These are phyloP conservation scores for Penicillium sp. DNA, from an alignment of 2,329 filamentous ascomycete genomes.

Conservation along the genomic window DNA sequence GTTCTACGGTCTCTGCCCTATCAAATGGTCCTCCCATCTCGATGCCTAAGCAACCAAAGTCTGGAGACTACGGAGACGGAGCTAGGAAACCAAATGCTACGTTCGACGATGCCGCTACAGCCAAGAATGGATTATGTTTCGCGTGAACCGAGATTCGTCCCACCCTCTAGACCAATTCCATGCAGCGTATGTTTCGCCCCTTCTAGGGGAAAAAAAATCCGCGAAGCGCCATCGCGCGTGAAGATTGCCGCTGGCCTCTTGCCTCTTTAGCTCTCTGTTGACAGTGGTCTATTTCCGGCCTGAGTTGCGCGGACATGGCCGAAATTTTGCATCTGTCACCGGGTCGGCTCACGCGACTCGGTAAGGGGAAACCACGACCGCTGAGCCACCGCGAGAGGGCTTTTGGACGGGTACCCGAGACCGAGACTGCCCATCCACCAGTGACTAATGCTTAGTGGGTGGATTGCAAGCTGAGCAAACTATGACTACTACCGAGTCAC, in stretches of 20 bases:
- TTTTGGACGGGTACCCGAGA: neutral
- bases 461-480: neutral
- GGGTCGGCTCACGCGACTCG: slow-evolving; percentile 16
- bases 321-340: slow-evolving; percentile 3
- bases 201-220: neutral
- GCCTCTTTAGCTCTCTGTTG: neutral
- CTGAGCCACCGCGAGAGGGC: neutral
- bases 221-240: neutral
- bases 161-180: neutral
- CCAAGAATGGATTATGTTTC: neutral
- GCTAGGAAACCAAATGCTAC: neutral
- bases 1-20: neutral
- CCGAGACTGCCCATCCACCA: neutral
- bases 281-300: neutral
- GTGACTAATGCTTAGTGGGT: neutral
- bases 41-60: too few species aligned
- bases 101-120: neutral
- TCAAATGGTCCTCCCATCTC: neutral
- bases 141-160: neutral
- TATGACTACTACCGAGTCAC: neutral
- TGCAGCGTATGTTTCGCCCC: neutral
- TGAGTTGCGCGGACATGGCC: slow-evolving; percentile 9
- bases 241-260: neutral
- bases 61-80: neutral
- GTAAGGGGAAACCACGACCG: neutral